Percentiles rank a stretch among this genome's conserved stretches.
Evolutionary conservation across 2,329 filamentous ascomycete species (phyloP).

Genomic region (Hirsutella thompsonii): DNA sequence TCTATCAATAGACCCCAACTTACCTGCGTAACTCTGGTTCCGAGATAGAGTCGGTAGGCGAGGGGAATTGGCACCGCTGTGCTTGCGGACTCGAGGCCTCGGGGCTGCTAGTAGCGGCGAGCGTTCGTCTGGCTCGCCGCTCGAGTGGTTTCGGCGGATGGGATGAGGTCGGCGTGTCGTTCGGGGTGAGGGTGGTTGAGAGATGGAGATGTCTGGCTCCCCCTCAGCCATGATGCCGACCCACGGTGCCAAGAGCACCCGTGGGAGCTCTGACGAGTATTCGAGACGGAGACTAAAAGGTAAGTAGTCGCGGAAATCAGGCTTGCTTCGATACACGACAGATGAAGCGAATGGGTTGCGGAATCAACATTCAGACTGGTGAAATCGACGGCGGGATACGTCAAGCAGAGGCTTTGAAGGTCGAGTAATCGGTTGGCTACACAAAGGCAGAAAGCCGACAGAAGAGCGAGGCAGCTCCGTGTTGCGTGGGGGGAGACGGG

Average conservation of each 20-base stretch:
- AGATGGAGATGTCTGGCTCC: constrained; percentile 12
- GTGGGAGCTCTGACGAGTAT: neutral
- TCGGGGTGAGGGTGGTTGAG: constrained; percentile 21
- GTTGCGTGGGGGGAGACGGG: too few species aligned
- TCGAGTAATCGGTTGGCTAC: too few species aligned
- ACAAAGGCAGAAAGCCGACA: too few species aligned
- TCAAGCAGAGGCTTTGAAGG: too few species aligned
- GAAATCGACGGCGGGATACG: too few species aligned
- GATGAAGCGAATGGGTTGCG: too few species aligned
- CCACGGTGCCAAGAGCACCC: neutral
- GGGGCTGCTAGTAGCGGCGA: constrained; percentile 26
- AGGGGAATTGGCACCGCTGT: constrained; percentile 16
- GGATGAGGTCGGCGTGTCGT: constrained; percentile 14
- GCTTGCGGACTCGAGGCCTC: constrained; percentile 28
- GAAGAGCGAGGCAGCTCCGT: too few species aligned
- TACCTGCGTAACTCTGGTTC: constrained; percentile 33
- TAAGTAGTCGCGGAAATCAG: too few species aligned
- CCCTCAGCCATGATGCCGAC: constrained; percentile 16
- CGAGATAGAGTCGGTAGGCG: constrained; percentile 16
- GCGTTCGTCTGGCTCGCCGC: constrained; percentile 26
- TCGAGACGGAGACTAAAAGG: neutral
- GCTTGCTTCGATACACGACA: too few species aligned
- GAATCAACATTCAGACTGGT: too few species aligned
- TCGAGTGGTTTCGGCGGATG: constrained; percentile 14
- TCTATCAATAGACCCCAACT: constrained; percentile 3